phyloP scores from a whole-genome alignment of 2,329 filamentous ascomycete species.

The Geosmithia putterillii region DNA sequence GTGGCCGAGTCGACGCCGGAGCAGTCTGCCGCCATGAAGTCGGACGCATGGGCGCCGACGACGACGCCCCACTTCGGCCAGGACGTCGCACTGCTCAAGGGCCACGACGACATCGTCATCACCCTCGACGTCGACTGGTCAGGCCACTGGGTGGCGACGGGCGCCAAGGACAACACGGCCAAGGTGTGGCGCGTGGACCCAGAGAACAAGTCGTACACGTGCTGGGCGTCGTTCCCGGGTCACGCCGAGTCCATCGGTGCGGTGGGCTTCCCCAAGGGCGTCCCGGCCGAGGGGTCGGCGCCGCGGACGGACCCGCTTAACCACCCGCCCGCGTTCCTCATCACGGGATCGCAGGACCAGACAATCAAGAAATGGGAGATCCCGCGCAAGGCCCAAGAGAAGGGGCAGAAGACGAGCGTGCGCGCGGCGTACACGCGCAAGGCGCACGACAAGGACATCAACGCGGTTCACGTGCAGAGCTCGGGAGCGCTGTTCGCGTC shows the following conservation, averaged over 20 bases:
- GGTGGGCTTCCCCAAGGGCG: constrained; percentile 63
- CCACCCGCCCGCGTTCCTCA: constrained; percentile 69
- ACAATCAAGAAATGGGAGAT: constrained; percentile 94
- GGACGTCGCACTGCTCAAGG: constrained; percentile 74
- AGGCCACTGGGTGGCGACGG: constrained; percentile 90
- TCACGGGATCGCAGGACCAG: constrained; percentile 91
- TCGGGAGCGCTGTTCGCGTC: constrained; percentile 77
- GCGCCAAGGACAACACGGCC: constrained; percentile 92
- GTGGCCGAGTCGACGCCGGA: constrained; percentile 31
- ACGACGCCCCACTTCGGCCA: constrained; percentile 65
- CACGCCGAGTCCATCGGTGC: constrained; percentile 92
- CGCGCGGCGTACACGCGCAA: constrained; percentile 78
- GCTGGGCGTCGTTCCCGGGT: constrained; percentile 72
- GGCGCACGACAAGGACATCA: constrained; percentile 98
- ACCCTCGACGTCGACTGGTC: constrained; percentile 94
- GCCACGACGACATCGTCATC: constrained; percentile 92
- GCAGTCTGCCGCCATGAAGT: constrained; percentile 1
- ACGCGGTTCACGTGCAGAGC: constrained; percentile 74
- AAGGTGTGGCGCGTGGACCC: constrained; percentile 82
- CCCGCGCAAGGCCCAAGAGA: constrained; percentile 36
- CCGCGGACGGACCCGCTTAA: constrained; percentile 62
- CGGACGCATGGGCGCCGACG: constrained; percentile 9
- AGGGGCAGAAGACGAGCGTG: constrained; percentile 36
- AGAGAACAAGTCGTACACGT: constrained; percentile 60
- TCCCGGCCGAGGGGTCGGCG: constrained; percentile 55